phyloP scores from a whole-genome alignment of 441 rosid species.

The Erodium trifolium region DNA sequence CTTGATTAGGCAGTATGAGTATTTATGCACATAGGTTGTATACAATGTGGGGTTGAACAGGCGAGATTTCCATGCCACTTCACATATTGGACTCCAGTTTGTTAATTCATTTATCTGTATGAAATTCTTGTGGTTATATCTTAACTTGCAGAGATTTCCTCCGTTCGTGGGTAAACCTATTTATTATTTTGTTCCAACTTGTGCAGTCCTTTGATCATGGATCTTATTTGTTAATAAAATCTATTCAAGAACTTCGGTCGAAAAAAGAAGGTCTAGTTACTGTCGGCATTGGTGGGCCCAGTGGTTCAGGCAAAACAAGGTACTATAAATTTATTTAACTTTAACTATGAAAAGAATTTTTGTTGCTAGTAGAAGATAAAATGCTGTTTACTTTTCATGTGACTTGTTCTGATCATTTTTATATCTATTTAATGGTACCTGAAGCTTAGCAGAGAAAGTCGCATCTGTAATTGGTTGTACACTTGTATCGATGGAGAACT shows the following conservation, averaged over 20 bases:
- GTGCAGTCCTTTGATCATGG: conserved; percentile 88
- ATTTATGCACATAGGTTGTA: not conserved
- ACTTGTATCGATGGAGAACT: conserved; percentile 91
- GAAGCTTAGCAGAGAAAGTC: conserved; percentile 97
- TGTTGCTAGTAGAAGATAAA: not conserved
- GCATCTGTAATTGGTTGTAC: conserved; percentile 92
- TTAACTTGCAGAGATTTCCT: not conserved
- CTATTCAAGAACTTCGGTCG: conserved; percentile 92
- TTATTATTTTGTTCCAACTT: conserved; percentile 18
- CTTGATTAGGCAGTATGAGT: not conserved
- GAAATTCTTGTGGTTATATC: too few species aligned
- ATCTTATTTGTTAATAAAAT: conserved; percentile 72
- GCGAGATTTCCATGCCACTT: not conserved
- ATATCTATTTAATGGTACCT: conserved; percentile 22
- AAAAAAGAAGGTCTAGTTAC: conserved; percentile 78
- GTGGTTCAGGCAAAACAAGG: conserved; percentile 35
- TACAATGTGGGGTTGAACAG: not conserved
- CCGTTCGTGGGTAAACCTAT: conserved; percentile 10
- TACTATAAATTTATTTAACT: not conserved
- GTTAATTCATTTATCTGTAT: not conserved
- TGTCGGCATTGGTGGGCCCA: conserved; percentile 94
- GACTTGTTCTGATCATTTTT: not conserved
- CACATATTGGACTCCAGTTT: not conserved
- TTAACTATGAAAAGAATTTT: not conserved
- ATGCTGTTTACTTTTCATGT: not conserved